Evolutionary conservation across 352 stramenopile genomes (phyloP).

Genomic region (Phytophthora brassicae): DNA sequence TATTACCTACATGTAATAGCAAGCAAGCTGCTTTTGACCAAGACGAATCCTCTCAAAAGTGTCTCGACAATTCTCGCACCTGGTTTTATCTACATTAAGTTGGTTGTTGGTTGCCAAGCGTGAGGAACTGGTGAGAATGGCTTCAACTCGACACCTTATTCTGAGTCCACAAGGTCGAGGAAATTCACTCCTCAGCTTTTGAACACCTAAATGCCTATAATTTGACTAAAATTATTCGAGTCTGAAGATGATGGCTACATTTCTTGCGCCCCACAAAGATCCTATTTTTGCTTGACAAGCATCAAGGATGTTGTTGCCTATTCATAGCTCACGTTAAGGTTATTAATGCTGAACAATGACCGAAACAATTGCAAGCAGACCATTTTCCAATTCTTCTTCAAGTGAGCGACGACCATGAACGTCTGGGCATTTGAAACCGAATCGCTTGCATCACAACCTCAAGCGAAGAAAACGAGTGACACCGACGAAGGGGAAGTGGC

Average conservation of each 20-base stretch:
- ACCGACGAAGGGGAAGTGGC: slow-evolving; percentile 13
- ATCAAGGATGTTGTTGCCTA: background rate
- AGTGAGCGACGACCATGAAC: slow-evolving; percentile 23
- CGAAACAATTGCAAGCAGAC: background rate
- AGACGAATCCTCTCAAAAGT: slow-evolving; percentile 13
- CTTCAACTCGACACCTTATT: background rate
- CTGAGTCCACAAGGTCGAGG: too few relatives aligned
- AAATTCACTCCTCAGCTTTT: too few relatives aligned
- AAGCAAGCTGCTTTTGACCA: background rate
- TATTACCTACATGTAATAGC: too few relatives aligned
- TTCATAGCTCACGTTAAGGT: slow-evolving; percentile 24
- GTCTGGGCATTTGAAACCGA: slow-evolving; percentile 27
- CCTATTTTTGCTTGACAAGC: slow-evolving; percentile 25
- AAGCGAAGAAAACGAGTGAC: slow-evolving; percentile 17
- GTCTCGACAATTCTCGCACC: slow-evolving; percentile 22
- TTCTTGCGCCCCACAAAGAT: slow-evolving; percentile 7
- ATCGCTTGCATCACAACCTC: slow-evolving; percentile 3
- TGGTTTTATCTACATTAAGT: too few relatives aligned
- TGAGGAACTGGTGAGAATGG: background rate
- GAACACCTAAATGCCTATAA: too few relatives aligned
- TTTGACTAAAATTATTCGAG: too few relatives aligned
- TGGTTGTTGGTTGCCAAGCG: slow-evolving; percentile 20
- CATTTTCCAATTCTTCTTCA: slow-evolving; percentile 14
- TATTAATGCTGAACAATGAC: slow-evolving; percentile 1
- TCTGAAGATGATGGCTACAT: slow-evolving; percentile 1